Conservation (phyloP, 2,329 filamentous ascomycete genomes). For the Fusarium keratoplasticum region DNA sequence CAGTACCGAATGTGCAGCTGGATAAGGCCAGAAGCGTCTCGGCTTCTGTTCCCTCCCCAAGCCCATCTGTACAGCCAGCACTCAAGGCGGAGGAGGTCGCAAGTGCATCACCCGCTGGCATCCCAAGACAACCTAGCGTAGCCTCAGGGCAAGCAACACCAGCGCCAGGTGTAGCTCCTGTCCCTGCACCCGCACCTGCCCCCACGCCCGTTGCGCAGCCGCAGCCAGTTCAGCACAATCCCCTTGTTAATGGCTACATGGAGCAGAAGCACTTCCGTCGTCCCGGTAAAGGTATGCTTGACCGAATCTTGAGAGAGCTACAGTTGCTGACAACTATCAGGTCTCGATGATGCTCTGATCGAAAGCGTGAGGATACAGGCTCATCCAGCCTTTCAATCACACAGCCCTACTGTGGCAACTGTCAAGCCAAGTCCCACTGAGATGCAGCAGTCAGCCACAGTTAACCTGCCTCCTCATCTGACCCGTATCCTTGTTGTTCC, state of each 20-base stretch:
- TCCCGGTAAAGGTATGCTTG: slow-evolving; percentile 56
- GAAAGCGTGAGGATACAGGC: slow-evolving; percentile 74
- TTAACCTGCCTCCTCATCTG: slow-evolving; percentile 75
- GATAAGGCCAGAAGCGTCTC: slow-evolving; percentile 58
- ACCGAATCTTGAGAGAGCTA: no score
- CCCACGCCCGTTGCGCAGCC: slow-evolving; percentile 34
- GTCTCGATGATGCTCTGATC: slow-evolving; percentile 72
- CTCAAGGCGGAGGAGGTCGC: slow-evolving; percentile 52
- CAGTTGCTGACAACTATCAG: slow-evolving; percentile 50
- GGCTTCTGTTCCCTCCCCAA: slow-evolving; percentile 55
- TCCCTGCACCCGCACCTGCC: slow-evolving; percentile 25
- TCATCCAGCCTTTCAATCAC: slow-evolving; percentile 73
- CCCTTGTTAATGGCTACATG: slow-evolving; percentile 47
- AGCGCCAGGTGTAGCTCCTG: slow-evolving; percentile 5
- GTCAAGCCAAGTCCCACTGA: slow-evolving; percentile 74
- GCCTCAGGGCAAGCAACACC: slow-evolving; percentile 31
- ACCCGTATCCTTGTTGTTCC: slow-evolving; percentile 79
- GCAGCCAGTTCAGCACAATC: slow-evolving; percentile 43
- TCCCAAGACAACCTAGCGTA: slow-evolving; percentile 30
- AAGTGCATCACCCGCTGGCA: slow-evolving; percentile 41
- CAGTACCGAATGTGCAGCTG: slow-evolving; percentile 35
- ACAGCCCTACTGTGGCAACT: slow-evolving; percentile 71
- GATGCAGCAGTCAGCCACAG: slow-evolving; percentile 77
- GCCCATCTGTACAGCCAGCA: slow-evolving; percentile 53
- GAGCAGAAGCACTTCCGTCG: slow-evolving; percentile 54